These are phyloP conservation scores for Jaenimonas drosophilae DNA, from an alignment of 208 protist genomes.

Conservation along the genomic window DNA sequence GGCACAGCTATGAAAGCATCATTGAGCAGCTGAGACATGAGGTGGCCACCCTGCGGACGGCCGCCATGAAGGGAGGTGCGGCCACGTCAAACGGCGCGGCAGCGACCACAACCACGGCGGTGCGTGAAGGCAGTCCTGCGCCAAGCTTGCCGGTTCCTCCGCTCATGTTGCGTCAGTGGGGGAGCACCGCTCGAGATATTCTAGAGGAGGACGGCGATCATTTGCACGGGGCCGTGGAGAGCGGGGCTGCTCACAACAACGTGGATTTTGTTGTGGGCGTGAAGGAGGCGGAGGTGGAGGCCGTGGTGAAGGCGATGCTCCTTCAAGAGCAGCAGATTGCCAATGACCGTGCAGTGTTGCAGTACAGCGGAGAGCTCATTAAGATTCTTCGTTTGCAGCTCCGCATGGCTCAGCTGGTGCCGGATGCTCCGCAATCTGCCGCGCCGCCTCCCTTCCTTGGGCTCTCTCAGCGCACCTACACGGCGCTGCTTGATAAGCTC, in stretches of 20 bases:
- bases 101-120: too few species aligned
- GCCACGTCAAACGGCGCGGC: too few species aligned
- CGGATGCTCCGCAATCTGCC: constrained; percentile 10
- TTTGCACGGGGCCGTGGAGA: not conserved
- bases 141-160: too few species aligned
- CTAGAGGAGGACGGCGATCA: not conserved
- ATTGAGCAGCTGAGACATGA: too few species aligned
- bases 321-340: constrained; percentile 48
- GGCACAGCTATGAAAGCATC: too few species aligned
- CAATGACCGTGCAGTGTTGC: constrained; percentile 21
- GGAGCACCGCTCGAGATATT: too few species aligned
- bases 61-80: too few species aligned
- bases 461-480: constrained; percentile 61
- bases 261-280: constrained; percentile 30
- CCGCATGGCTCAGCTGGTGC: constrained; percentile 6
- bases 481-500: constrained; percentile 39
- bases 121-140: too few species aligned
- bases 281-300: constrained; percentile 57
- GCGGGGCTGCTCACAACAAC: constrained; percentile 7
- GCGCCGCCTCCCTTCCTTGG: constrained; percentile 35
- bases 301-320: constrained; percentile 38
- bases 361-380: constrained; percentile 29
- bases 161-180: too few species aligned
- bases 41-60: too few species aligned
- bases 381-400: constrained; percentile 28